A percentile compares a stretch with the other conserved stretches of the same genome.
Conservation (phyloP, 2,329 filamentous ascomycete species). For the Xylariales sp. region DNA sequence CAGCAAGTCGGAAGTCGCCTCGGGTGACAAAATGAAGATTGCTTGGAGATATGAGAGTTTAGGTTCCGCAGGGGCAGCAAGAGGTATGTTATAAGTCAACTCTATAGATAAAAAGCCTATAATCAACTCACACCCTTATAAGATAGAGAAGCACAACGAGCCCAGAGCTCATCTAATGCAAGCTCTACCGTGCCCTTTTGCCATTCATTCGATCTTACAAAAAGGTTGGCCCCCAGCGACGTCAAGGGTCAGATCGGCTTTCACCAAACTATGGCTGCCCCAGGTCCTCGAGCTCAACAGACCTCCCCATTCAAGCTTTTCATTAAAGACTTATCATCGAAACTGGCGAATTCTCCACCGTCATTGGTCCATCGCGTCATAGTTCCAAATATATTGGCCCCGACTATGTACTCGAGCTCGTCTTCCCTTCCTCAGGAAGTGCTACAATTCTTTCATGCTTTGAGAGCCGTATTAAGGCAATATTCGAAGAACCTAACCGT, state of each 20-base stretch:
- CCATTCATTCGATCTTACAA: constrained; percentile 78
- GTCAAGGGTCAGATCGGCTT: constrained; percentile 65
- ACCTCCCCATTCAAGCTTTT: constrained; percentile 72
- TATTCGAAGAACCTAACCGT: constrained; percentile 74
- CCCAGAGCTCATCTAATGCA: constrained; percentile 33
- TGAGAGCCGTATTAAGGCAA: constrained; percentile 79
- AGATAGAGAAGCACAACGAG: constrained; percentile 47
- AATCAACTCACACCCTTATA: constrained; percentile 31
- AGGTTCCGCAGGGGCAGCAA: constrained; percentile 73
- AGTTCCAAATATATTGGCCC: constrained; percentile 86
- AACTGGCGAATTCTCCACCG: constrained; percentile 67
- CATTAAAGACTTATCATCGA: constrained; percentile 66
- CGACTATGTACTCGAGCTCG: constrained; percentile 80
- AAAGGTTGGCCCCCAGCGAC: constrained; percentile 65
- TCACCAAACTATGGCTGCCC: constrained; percentile 54
- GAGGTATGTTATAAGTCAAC: constrained; percentile 65
- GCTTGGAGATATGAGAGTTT: constrained; percentile 96
- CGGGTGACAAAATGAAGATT: constrained; percentile 92
- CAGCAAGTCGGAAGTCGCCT: constrained; percentile 53
- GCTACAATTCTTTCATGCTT: constrained; percentile 81
- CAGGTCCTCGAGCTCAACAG: constrained; percentile 38
- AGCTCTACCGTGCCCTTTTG: constrained; percentile 65
- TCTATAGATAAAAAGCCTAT: neutral
- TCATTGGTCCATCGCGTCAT: constrained; percentile 81
- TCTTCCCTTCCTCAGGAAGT: constrained; percentile 77